Evolutionary conservation across 352 stramenopile genomes (phyloP).

Genomic region (Phytophthora agathidicida): DNA sequence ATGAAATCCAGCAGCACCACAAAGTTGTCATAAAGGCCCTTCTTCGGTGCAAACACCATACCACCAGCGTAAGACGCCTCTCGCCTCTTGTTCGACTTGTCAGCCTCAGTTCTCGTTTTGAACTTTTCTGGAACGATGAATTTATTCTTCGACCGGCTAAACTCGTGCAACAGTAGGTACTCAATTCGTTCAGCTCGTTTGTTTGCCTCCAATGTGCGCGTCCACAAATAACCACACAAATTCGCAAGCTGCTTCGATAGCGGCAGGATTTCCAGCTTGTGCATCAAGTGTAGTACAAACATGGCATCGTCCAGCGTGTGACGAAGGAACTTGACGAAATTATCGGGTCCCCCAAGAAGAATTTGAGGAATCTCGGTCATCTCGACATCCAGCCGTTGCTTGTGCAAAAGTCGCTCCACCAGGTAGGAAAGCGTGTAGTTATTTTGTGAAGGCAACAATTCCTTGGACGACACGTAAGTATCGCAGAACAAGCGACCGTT

Average conservation of each 20-base stretch:
- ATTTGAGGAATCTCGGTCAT: conserved; percentile 96
- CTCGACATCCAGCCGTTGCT: conserved; percentile 92
- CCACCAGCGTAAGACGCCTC: conserved; percentile 97
- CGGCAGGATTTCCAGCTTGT: conserved; percentile 98
- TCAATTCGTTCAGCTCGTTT: conserved; percentile 99
- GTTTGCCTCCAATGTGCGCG: conserved; percentile 94
- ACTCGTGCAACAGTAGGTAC: conserved; percentile 99
- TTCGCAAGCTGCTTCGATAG: conserved; percentile 99
- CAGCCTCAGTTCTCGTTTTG: conserved; percentile 68
- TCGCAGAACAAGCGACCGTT: conserved; percentile 97
- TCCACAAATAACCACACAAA: conserved; percentile 99
- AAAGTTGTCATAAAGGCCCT: conserved; percentile 99
- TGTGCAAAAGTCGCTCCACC: conserved; percentile 90
- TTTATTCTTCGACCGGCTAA: conserved; percentile 94
- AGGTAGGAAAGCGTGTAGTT: conserved; percentile 98
- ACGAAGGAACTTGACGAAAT: conserved; percentile 94
- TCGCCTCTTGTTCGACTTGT: conserved; percentile 62
- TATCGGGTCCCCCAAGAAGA: conserved; percentile 84
- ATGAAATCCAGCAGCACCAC: conserved; percentile 99
- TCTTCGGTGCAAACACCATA: conserved; percentile 99
- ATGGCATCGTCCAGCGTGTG: conserved; percentile 97
- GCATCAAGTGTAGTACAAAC: conserved; percentile 96
- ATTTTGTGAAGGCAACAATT: conserved; percentile 96
- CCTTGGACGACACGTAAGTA: conserved; percentile 98
- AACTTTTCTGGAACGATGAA: conserved; percentile 98